phyloP scores from a whole-genome alignment of 768 basidiomycete species.

The Auriscalpium vulgare region DNA sequence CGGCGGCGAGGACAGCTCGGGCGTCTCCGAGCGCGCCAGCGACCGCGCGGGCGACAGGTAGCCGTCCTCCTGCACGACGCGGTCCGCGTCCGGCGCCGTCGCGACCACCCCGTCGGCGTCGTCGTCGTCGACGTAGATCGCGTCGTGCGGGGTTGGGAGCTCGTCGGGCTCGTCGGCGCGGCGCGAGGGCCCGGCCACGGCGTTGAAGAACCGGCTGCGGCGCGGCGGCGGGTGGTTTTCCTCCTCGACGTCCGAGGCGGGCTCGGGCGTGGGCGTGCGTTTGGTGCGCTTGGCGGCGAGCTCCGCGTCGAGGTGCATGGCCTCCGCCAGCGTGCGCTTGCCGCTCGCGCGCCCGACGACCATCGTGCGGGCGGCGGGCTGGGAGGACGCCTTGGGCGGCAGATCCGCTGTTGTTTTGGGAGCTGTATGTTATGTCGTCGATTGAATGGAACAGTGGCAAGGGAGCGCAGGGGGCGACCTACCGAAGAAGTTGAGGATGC shows the following conservation, averaged over 20 bases:
- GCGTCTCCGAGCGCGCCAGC: conserved; percentile 39
- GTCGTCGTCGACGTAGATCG: conserved; percentile 26
- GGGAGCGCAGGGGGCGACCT: conserved; percentile 16
- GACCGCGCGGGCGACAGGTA: conserved; percentile 69
- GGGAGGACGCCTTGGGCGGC: conserved; percentile 7
- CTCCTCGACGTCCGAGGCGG: too few species aligned
- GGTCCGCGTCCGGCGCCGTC: conserved; percentile 30
- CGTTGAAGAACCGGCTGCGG: conserved; percentile 14
- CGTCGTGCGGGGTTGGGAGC: conserved; percentile 24
- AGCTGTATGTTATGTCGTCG: background rate
- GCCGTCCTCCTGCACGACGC: conserved; percentile 69
- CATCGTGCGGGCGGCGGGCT: conserved; percentile 7
- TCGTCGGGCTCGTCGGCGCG: conserved; percentile 9
- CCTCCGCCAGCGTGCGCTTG: conserved; percentile 64
- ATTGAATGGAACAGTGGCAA: background rate
- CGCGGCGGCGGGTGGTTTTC: background rate
- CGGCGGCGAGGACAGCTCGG: conserved; percentile 60
- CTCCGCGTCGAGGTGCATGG: conserved; percentile 52
- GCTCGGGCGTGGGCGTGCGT: conserved; percentile 2
- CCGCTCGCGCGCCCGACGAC: conserved; percentile 56
- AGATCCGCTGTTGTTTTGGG: conserved; percentile 4
- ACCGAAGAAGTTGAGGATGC: conserved; percentile 63
- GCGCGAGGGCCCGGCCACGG: conserved; percentile 2
- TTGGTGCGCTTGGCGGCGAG: conserved; percentile 43
- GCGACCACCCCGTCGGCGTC: conserved; percentile 35